Conservation (phyloP, 176 grass and related monocot genomes). For the Leersia perrieri region DNA sequence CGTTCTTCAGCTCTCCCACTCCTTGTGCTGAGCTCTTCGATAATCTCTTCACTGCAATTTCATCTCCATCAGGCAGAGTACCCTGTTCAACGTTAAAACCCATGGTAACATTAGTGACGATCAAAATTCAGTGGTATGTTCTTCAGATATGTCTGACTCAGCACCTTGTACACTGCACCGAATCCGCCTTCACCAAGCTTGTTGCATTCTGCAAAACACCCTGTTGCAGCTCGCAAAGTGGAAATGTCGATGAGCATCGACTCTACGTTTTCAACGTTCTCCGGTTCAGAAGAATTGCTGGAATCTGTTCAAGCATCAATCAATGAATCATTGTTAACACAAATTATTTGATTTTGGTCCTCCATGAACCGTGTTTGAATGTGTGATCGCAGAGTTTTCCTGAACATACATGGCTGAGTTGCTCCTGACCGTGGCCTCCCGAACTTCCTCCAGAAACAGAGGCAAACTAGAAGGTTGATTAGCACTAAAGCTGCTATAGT, state of each 20-base stretch:
- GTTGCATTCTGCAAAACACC: constrained; percentile 36
- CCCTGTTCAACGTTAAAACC: constrained; percentile 9
- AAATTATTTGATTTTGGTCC: neutral
- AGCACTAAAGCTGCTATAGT: constrained; percentile 22
- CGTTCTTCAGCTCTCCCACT: constrained; percentile 32
- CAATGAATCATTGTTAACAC: neutral
- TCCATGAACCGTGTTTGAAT: neutral
- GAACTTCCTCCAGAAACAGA: constrained; percentile 19
- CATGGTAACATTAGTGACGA: neutral
- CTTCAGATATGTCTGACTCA: neutral
- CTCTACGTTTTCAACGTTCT: constrained; percentile 20
- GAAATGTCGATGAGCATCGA: constrained; percentile 44
- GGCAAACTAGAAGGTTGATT: constrained; percentile 32
- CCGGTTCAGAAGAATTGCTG: neutral
- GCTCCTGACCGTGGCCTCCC: neutral
- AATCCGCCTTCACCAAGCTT: constrained; percentile 52
- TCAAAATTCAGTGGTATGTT: neutral
- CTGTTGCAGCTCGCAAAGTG: constrained; percentile 32
- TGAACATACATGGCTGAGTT: constrained; percentile 25
- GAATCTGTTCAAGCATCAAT: neutral
- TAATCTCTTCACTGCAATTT: constrained; percentile 39
- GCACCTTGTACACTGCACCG: constrained; percentile 49
- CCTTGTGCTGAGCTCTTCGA: constrained; percentile 23
- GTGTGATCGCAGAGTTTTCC: neutral
- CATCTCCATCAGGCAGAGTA: constrained; percentile 13